Evolutionary conservation across 1,284 basidiomycete species (phyloP).

Genomic region (Apiotrichum mycotoxinovorans): DNA sequence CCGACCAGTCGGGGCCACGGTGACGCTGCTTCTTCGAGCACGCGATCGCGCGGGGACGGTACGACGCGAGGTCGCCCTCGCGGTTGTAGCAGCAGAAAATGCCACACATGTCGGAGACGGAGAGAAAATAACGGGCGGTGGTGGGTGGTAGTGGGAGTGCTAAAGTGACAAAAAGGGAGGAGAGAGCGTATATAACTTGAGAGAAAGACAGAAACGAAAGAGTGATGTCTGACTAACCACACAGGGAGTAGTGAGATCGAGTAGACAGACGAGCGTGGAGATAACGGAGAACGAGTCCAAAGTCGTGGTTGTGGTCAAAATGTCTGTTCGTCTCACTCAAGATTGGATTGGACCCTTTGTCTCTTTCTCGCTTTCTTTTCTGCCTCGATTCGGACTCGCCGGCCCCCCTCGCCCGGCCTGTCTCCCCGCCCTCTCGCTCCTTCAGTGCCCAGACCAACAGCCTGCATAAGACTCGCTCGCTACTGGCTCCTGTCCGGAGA

Average conservation of each 20-base stretch:
- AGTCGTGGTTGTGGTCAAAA: neutral
- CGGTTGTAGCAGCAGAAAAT: slow-evolving; percentile 80
- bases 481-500: too few relatives aligned
- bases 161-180: neutral
- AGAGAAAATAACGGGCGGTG: too few relatives aligned
- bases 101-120: slow-evolving; percentile 68
- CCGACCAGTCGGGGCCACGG: slow-evolving; percentile 95
- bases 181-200: neutral
- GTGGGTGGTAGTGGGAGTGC: neutral
- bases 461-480: too few relatives aligned
- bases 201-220: neutral
- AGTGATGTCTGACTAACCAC: too few relatives aligned
- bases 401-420: too few relatives aligned
- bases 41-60: slow-evolving; percentile 71
- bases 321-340: neutral
- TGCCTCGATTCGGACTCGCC: too few relatives aligned
- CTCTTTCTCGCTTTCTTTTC: neutral
- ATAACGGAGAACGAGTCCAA: neutral
- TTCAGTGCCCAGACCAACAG: neutral
- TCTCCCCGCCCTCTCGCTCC: too few relatives aligned
- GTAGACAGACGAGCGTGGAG: neutral
- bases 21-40: slow-evolving; percentile 85
- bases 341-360: neutral
- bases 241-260: too few relatives aligned
- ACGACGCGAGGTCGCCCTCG: slow-evolving; percentile 64